Evolutionary conservation across 108 stramenopile species (phyloP), one percentile per base, ranked within the genome.

Genomic region (Nitzschia inconspicua): DNA sequence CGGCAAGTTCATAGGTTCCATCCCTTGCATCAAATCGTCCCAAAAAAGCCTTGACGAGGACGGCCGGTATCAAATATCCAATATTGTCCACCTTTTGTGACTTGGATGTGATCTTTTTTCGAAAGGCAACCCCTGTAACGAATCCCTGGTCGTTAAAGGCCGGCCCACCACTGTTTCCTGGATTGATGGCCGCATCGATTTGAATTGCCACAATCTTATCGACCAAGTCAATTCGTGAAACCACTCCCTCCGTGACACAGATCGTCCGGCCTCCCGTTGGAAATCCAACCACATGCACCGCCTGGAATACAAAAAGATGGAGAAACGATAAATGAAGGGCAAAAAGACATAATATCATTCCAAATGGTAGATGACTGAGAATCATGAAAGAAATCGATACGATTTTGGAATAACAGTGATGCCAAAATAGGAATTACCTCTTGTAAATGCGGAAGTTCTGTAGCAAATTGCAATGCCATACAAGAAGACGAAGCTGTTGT

Each of bases 111-210:
- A 78, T 62, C 11, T 68, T 46, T 0, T 59, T 65, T 41, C 72
- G 73, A 67, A 86, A 82, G 5, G 84, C 84, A 22, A 86, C 80
- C 9, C 84, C 84, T 19, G 75, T 65, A n/a, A 82, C 80, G 28
- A 68, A 47, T 22, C 72, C 48, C 29, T 70, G 34, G 16, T 72
- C 70, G 39, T 85, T 70, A 8, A 86, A 60, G 0, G 75, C 81
- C 5, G 85, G 85, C 2, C 85, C 85, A 6, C 85, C 85, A 2
- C 54, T 58, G 28, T 83, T 82, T 29, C 85, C 85, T 18, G 78
- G 59, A 52, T 86, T 86, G 42, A 86, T 81, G 3, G 82, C 85
- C 8, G 79, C 79, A 60, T 86, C 85, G 25, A 86, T 72, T 52
- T 80, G 79, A 48, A 83, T 79, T 35, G 77, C 76, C 20, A 86